Base-by-base conservation (phyloP, 768 basidiomycete species). In the Mycena vitilis region DNA sequence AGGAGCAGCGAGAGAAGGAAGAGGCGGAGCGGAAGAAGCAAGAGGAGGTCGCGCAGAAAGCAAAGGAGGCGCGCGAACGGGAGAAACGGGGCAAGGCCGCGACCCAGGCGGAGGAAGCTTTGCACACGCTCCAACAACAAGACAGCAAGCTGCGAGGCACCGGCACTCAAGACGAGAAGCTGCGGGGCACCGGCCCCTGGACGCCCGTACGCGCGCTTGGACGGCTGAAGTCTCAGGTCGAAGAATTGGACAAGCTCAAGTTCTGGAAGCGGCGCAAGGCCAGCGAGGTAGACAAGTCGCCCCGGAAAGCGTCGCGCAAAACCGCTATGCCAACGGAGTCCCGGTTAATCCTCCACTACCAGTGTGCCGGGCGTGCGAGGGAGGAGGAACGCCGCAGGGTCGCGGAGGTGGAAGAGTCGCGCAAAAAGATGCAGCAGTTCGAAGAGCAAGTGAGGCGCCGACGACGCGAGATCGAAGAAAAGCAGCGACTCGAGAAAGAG, bases 401-500 rank as follows among this genome's bases (percentile, higher is more conserved):
- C 8, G 61, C 60, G 16, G 70, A 64, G 57, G 40, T 11, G 40
- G 15, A 15, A 9, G 40, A 40, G 40, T 10, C 40, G 15, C 40
- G 40, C 40, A 1, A 40, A 8, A 15, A 40, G 40, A 40, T 30
- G 30, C 30, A 30, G 30, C 30, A 30, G 30, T 30, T 30, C 30
- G 62, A 44, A n/a, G 59, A 52, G 51, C 11, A 40, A 57, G 45
- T 36, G 44, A 56, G 65, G 56, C 44, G 55, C 30, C 58, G 52
- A 48, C 49, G 60, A 18, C 56, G 54, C 22, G 60, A 68, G 23
- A 60, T 62, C 16, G 52, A 68, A 49, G 58, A 61, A 60, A 57
- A 59, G 60, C 70, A 63, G 48, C 44, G 48, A 13, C 48, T 34
- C 16, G 66, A 68, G 18, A 66, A 60, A 15, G 61, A 57, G 57